phyloP scores from a whole-genome alignment of 2,329 filamentous ascomycete species.

The Amauroascus verrucosus region DNA sequence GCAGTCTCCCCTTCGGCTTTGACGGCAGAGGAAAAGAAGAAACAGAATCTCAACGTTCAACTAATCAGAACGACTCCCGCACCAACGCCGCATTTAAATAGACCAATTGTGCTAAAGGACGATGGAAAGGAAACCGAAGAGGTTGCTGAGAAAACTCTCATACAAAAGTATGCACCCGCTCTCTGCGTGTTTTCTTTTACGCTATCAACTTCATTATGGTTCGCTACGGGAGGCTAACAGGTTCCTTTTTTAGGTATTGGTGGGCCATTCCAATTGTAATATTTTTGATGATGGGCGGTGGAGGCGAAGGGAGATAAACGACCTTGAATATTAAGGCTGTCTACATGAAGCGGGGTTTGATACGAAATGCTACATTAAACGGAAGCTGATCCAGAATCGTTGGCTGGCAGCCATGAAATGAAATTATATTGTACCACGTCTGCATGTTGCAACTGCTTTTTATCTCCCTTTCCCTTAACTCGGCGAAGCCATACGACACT shows the following conservation, averaged over 20 bases:
- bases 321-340: not conserved
- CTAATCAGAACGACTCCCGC: conserved; percentile 27
- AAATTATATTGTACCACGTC: no score
- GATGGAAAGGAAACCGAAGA: conserved; percentile 30
- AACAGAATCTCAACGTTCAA: conserved; percentile 23
- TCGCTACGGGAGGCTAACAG: not conserved
- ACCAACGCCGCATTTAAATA: conserved; percentile 32
- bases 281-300: conserved; percentile 34
- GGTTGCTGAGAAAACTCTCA: conserved; percentile 35
- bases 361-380: not conserved
- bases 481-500: no score
- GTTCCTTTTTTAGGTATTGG: conserved; percentile 33
- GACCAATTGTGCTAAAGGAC: conserved; percentile 30
- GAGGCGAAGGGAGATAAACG: conserved; percentile 19
- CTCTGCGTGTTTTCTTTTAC: not conserved
- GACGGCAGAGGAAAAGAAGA: not conserved
- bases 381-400: no score
- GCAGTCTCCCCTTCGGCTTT: conserved; percentile 24
- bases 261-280: conserved; percentile 37
- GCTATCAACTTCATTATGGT: not conserved
- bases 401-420: no score
- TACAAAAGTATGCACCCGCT: conserved; percentile 27
- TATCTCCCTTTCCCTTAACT: no score
- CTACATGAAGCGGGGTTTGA: not conserved
- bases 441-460: no score